Conservation (phyloP, 2,329 filamentous ascomycete genomes). For the Pyricularia sp. region DNA sequence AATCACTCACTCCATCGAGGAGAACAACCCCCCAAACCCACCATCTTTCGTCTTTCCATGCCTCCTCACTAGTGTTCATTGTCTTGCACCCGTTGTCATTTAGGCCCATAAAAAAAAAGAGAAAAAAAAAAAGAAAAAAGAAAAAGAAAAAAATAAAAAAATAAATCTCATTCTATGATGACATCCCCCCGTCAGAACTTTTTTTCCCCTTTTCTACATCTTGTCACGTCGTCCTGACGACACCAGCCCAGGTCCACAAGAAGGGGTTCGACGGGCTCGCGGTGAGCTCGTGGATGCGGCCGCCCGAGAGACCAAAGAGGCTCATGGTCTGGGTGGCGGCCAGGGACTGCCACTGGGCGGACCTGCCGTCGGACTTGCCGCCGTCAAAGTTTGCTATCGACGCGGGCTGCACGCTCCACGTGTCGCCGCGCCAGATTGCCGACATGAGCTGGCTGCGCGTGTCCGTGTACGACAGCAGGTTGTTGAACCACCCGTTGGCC, state of each 20-base stretch:
- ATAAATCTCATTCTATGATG: not conserved
- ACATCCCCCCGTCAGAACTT: not conserved
- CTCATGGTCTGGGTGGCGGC: not conserved
- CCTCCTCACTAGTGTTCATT: not conserved
- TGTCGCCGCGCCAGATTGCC: conserved; percentile 1
- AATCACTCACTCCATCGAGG: too few relatives aligned
- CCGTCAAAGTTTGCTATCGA: not conserved
- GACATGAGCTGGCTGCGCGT: not conserved
- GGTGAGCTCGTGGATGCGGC: not conserved
- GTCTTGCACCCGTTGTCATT: not conserved
- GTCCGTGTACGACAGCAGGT: conserved; percentile 2
- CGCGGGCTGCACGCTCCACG: not conserved
- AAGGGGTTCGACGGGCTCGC: not conserved
- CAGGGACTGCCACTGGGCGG: not conserved
- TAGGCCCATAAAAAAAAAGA: not conserved
- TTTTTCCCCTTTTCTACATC: too few relatives aligned
- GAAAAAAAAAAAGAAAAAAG: not conserved
- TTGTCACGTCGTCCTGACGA: not conserved
- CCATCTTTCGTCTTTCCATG: not conserved
- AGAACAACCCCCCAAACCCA: too few relatives aligned
- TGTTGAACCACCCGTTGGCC: conserved; percentile 1
- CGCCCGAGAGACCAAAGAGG: not conserved
- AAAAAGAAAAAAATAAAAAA: not conserved
- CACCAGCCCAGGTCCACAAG: not conserved
- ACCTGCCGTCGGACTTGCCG: not conserved